Percentiles rank a stretch among this genome's conserved stretches.
Evolutionary conservation across 306 rosid species (phyloP).

Genomic region (Albizia julibrissin): DNA sequence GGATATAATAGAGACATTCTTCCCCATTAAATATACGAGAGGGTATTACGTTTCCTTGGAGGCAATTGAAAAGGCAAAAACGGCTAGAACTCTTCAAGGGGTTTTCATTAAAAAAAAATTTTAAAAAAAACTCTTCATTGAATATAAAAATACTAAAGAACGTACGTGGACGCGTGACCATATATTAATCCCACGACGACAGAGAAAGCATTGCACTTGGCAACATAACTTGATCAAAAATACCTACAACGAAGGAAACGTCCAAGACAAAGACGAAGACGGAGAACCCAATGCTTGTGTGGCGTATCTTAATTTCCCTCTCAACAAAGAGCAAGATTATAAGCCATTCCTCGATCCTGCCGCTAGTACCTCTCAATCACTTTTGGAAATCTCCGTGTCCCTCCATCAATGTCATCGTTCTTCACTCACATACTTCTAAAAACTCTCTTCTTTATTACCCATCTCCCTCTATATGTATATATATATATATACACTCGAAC

Average conservation of each 20-base stretch:
- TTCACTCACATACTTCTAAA: not conserved
- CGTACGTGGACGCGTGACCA: not conserved
- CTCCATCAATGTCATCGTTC: slow-evolving; percentile 30
- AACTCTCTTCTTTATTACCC: not conserved
- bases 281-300: slow-evolving; percentile 10
- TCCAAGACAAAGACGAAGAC: not conserved
- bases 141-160: not conserved
- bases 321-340: slow-evolving; percentile 26
- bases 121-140: not conserved
- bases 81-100: not conserved
- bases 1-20: too few relatives aligned
- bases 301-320: not conserved
- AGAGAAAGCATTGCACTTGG: not conserved
- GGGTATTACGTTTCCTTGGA: too few relatives aligned
- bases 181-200: not conserved
- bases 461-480: not conserved
- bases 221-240: not conserved
- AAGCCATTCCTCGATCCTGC: slow-evolving; percentile 28
- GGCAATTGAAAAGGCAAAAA: not conserved
- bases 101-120: too few relatives aligned
- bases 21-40: too few relatives aligned
- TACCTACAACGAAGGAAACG: not conserved
- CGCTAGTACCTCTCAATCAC: slow-evolving; percentile 29
- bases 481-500: not conserved
- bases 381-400: slow-evolving; percentile 39